Evolutionary conservation across 2,329 filamentous ascomycete species (phyloP), one percentile per base, ranked within the genome.

Genomic region (Calonectria multiphialidica): DNA sequence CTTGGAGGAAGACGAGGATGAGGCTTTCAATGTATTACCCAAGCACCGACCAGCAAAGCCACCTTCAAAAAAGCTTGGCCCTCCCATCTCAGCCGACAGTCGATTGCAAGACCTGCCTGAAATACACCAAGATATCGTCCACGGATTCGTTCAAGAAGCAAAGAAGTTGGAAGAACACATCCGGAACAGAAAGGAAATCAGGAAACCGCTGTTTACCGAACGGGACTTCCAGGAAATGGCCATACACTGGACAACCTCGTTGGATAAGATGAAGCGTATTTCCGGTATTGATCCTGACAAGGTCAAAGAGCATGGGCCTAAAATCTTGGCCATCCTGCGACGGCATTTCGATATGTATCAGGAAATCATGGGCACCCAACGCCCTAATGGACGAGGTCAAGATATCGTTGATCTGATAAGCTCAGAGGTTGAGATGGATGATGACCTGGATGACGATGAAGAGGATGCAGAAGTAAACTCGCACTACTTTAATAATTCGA

Each of bases 221-320:
- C 87, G 87, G 25, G 88, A 94, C 16, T 88, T 95, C 63, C 90
- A 92, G 42, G 89, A 93, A 76, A 96, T 97, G 93, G 92, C 90
- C 15, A 90, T 95, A 62, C 83, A 87, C 40, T 93, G 93, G 87
- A 94, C 93, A 1, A 87, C 85, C 9, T 90, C 87, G 10, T 78
- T 90, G 12, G 88, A 90, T 18, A 85, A 91, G 70, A 93, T 97
- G 91, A 84, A 83, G 37, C 82, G 83, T 10, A 93, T 96, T 61
- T 87, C 88, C 0, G 90, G 88, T 12, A 92, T 96, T 70, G 88
- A 93, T 66, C 74, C 81, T 1, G 89, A 91, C 30, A 93, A 91
- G 79, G 92, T 95, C 28, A 80, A 86, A 53, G 85, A 86, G 2
- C 91, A 92, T 79, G 94, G 94, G 9, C 84, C 83, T 40, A 87